phyloP scores from a whole-genome alignment of 208 protist species.

The Trypanosoma cruzi region DNA sequence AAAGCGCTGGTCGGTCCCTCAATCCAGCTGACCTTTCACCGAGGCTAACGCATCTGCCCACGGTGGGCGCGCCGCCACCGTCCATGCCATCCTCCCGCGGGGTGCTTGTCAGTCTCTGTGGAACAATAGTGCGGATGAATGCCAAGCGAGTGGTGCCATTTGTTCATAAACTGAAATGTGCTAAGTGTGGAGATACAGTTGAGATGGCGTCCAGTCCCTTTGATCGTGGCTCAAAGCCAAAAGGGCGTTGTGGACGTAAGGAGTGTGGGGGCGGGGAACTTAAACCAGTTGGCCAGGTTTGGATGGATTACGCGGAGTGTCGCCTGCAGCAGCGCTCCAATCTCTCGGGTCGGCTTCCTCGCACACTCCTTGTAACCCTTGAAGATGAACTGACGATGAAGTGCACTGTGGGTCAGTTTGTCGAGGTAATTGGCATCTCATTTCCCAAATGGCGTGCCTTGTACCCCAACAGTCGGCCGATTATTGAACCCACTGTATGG shows the following conservation, averaged over 20 bases:
- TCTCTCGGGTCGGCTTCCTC: conserved; percentile 69
- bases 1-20: conserved; percentile 45
- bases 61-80: conserved; percentile 44
- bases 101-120: conserved; percentile 74
- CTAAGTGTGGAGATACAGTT: conserved; percentile 47
- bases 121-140: conserved; percentile 84
- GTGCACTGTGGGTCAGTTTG: conserved; percentile 84
- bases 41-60: conserved; percentile 73
- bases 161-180: conserved; percentile 67
- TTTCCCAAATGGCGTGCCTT: conserved; percentile 73
- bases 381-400: conserved; percentile 83
- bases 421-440: conserved; percentile 84
- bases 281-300: conserved; percentile 70
- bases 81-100: conserved; percentile 62
- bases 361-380: conserved; percentile 77
- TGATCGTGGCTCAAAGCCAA: conserved; percentile 54
- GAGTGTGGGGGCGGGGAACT: conserved; percentile 72
- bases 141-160: conserved; percentile 81
- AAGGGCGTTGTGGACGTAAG: conserved; percentile 44
- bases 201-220: conserved; percentile 66
- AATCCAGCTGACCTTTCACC: conserved; percentile 55
- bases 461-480: conserved; percentile 55
- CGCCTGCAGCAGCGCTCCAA: conserved; percentile 86
- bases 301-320: conserved; percentile 92
- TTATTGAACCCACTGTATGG: conserved; percentile 83